Evolutionary conservation across 1,139 yeast genomes (phyloP), one percentile per base, ranked within the genome.

Genomic region (Suhomyces bolitotheri): DNA sequence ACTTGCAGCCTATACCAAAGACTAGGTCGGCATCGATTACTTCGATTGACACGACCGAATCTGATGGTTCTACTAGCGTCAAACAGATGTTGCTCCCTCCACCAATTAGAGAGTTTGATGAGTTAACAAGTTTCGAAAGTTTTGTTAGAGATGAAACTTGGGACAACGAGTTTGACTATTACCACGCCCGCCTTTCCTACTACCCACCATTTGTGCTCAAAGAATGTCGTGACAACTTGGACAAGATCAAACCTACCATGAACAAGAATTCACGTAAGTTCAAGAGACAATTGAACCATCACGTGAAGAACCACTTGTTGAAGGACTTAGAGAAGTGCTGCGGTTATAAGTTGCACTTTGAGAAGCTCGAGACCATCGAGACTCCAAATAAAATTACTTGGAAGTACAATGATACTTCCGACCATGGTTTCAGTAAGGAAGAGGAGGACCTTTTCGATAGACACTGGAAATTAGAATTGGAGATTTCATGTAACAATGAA

Each of bases 251-350:
- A 58, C 83, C 84, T 31, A 79, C 86, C 34, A 78, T 76, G 68
- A 83, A 82, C 62, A 78, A 82, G 40, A 79, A 82, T 54, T 79
- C 82, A 39, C 76, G 79, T 50, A 82, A 82, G 61, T 83, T 82
- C 56, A 80, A 77, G 49, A 74, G 92, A 56, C 82, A 82, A 54
- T 70, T 83, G 59, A 83, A 81, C 54, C 90, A 83, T 58, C 92
- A 83, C 51, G 70, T 83, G 38, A 77, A 80, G 52, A 81, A 81
- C 53, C 90, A 82, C 58, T 65, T 83, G 54, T 66, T 83, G 57
- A 71, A 74, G 44, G 90, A 82, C 47, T 78, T 83, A 61, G 75
- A 73, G 46, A 70, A 68, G 40, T 76, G 80, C 56, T 68, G 82
- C 26, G 86, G 86, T 29, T 67, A 73, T 52, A 68, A 69, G 37